Base-by-base conservation (phyloP, 2,329 filamentous ascomycete species). In the Fusarium sp. region DNA sequence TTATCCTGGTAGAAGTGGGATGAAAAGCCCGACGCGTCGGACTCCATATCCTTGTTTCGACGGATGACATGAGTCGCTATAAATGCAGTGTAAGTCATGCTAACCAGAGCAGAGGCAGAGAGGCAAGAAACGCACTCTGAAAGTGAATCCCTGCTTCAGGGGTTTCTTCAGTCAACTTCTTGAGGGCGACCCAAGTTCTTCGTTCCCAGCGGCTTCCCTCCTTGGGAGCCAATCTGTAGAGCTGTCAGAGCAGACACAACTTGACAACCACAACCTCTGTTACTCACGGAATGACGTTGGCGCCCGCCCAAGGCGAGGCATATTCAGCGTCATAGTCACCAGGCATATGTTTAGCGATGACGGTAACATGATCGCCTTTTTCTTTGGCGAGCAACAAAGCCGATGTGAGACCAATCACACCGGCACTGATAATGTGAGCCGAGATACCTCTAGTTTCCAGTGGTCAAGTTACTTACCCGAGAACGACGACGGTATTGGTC, bases 251-350 rank as follows among this genome's bases (percentile, higher is more conserved):
- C n/a, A 11, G 44, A 12, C 16, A n/a, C 44, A 29, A 7, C 5
- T 10, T 29, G 24, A 29, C 16, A 12, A n/a, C 11, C 16, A 49
- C 10, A n/a, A 49, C 22, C 6, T 5, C 8, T 3, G 6, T 11
- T 49, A 20, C 90, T 73, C 77, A 93, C 91, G 92, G 94, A 66
- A 92, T 80, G 77, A 91, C 92, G 79, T 96, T 95, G 70, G 94
- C 94, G 17, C 94, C 94, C 2, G 94, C 94, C 93, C 93, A 96
- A 0, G 94, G 94, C 6, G 93, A 96, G 1, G 94, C 92, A 81
- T 97, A 98, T 85, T 96, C 92, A 73, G 95, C 92, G 74, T 95
- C 92, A 81, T 95, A 96, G 84, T 98, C 95, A 36, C 95, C 95
- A 0, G 95, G 95, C 92, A 97, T 96, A 80, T 97, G 93, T 79